Evolutionary conservation across 1,284 basidiomycete species (phyloP).

Genomic region (Laetiporus sulphureus): DNA sequence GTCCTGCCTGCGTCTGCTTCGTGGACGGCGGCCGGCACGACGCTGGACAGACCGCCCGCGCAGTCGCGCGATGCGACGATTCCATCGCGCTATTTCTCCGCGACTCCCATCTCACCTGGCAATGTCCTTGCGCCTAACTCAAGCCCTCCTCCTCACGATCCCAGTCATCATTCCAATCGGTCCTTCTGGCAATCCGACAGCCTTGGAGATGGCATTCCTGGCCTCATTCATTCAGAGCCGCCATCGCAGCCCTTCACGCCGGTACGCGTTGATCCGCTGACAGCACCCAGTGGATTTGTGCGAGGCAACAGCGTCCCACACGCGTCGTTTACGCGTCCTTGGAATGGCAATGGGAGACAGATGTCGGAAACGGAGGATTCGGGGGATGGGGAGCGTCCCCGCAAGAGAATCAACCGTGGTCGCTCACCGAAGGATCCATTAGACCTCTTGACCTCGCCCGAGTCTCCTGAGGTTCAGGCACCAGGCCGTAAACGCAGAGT

Average conservation of each 20-base stretch:
- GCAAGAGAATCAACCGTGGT: constrained; percentile 58
- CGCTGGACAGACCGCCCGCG: constrained; percentile 28
- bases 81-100: constrained; percentile 36
- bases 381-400: constrained; percentile 54
- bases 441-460: constrained; percentile 38
- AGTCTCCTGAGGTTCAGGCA: constrained; percentile 50
- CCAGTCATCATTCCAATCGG: constrained; percentile 31
- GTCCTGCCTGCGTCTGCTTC: constrained; percentile 22
- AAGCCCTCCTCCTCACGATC: constrained; percentile 48
- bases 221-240: constrained; percentile 28
- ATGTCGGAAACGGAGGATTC: constrained; percentile 31
- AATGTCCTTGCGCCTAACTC: constrained; percentile 69
- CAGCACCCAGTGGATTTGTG: constrained; percentile 52
- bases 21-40: constrained; percentile 10
- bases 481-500: constrained; percentile 42
- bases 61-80: constrained; percentile 54
- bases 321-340: constrained; percentile 43
- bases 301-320: constrained; percentile 33
- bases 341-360: constrained; percentile 28
- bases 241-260: constrained; percentile 30
- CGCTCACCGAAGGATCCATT: constrained; percentile 30
- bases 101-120: constrained; percentile 34
- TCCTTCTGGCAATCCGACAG: constrained; percentile 29
- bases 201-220: constrained; percentile 34
- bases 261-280: constrained; percentile 46